Evolutionary conservation across 768 basidiomycete genomes (phyloP).

Genomic region (Paxillus ammoniavirescens): DNA sequence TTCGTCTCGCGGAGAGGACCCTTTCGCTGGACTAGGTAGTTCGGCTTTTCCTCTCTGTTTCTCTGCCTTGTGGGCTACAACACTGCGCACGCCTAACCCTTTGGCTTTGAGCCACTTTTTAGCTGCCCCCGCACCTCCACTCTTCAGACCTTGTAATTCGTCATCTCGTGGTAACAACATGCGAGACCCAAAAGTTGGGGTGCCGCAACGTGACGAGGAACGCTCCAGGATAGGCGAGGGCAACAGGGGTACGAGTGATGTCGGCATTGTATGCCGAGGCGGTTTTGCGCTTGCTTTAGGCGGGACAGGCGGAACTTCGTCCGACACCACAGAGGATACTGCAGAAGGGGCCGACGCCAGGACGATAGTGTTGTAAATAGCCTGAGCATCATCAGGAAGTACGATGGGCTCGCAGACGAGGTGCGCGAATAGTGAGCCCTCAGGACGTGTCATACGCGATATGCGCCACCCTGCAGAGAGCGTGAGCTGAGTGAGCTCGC

Average conservation of each 20-base stretch:
- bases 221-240: slow-evolving; percentile 37
- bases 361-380: slow-evolving; percentile 19
- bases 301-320: neutral
- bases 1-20: neutral
- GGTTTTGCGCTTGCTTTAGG: neutral
- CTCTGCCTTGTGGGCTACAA: slow-evolving; percentile 22
- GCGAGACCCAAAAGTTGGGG: slow-evolving; percentile 62
- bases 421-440: slow-evolving; percentile 69
- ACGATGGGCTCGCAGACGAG: slow-evolving; percentile 63
- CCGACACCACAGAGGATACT: slow-evolving; percentile 8
- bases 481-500: slow-evolving; percentile 55
- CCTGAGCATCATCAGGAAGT: slow-evolving; percentile 41
- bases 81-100: slow-evolving; percentile 25
- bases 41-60: slow-evolving; percentile 14
- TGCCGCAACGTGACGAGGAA: slow-evolving; percentile 53
- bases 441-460: slow-evolving; percentile 50
- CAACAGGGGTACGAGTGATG: slow-evolving; percentile 10
- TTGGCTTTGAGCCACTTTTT: slow-evolving; percentile 31
- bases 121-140: slow-evolving; percentile 13
- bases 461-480: slow-evolving; percentile 63
- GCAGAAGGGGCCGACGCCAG: slow-evolving; percentile 17
- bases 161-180: slow-evolving; percentile 27
- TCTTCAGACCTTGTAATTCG: slow-evolving; percentile 17
- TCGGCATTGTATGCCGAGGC: slow-evolving; percentile 5
- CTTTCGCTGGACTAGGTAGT: slow-evolving; percentile 6